Conservation (phyloP, 441 rosid species). For the Pelargonium fulgidum region DNA sequence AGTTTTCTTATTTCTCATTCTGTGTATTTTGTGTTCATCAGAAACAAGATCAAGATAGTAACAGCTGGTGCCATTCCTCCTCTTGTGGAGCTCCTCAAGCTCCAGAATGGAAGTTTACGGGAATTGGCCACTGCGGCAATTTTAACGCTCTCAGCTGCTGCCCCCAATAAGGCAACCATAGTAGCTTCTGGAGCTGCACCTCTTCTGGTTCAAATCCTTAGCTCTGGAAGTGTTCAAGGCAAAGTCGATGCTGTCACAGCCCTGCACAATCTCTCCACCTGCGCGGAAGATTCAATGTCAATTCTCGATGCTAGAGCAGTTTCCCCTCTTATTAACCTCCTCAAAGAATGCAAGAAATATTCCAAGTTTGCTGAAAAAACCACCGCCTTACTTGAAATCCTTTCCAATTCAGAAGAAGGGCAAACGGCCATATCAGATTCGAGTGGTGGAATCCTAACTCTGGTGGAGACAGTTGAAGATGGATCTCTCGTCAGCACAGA, state of each 20-base stretch:
- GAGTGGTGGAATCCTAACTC: conserved; percentile 52
- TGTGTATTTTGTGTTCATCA: conserved; percentile 20
- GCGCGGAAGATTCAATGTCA: conserved; percentile 36
- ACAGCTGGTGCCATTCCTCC: conserved; percentile 65
- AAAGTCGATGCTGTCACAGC: conserved; percentile 72
- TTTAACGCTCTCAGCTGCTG: conserved; percentile 66
- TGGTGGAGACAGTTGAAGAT: conserved; percentile 72
- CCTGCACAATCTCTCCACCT: conserved; percentile 56
- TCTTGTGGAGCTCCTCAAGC: conserved; percentile 56
- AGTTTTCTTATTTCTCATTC: conserved; percentile 15
- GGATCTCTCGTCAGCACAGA: conserved; percentile 61
- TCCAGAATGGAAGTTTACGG: conserved; percentile 39
- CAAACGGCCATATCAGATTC: conserved; percentile 43
- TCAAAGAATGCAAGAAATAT: conserved; percentile 64
- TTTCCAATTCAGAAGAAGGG: conserved; percentile 58
- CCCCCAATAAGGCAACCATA: conserved; percentile 54
- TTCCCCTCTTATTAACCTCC: conserved; percentile 55
- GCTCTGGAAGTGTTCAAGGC: conserved; percentile 61
- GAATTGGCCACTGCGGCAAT: conserved; percentile 69
- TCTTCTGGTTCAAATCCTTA: conserved; percentile 59
- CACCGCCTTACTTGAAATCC: conserved; percentile 55
- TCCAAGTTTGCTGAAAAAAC: conserved; percentile 72
- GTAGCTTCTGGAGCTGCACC: conserved; percentile 57
- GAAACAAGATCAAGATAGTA: conserved; percentile 69
- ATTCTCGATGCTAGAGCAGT: conserved; percentile 52